Base-by-base conservation (phyloP, 1,284 basidiomycete species). In the Ustilago shanxiensis region DNA sequence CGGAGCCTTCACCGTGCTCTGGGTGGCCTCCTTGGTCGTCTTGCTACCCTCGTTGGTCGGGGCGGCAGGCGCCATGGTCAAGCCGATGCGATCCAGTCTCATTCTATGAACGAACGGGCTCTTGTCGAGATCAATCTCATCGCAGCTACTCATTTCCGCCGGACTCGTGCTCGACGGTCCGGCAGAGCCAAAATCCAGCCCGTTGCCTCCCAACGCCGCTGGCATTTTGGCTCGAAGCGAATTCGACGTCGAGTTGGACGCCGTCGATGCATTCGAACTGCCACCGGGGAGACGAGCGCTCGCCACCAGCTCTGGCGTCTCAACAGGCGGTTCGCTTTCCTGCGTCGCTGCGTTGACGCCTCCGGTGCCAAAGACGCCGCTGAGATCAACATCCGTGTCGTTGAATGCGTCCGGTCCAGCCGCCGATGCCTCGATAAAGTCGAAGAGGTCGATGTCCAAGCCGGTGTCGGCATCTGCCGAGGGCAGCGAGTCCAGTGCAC, bases 151-250 rank as follows among this genome's bases (percentile, higher is more conserved):
- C 72, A 74, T 64, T 74, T 72, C 76, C 67, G 76, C 68, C 72
- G 76, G 76, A 74, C 76, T 78, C 68, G 76, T 74, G 72, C 76
- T 78, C 67, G 68, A 74, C 67, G 76, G 76, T 66, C 72, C 65
- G 68, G 72, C 68, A 74, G 72, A 78, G 76, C 76, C 76, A 78
- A 74, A 74, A 69, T 78, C 76, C 72, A 78, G 76, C 64, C 72
- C 76, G 54, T 44, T 67, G n/a, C 55, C 71, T 59, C 60, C 72
- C 41, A 74, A 51, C 51, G 59, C 50, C 1, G 58, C 51, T 52
- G 77, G 57, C 69, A 71, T 26, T 64, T 75, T 79, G 62, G 61
- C 60, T 53, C 72, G 61, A 24, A 75, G 56, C 57, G 72, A 69
- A 61, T 67, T 67, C 20, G 63, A 20, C 14, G 72, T 79, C 56